Base-by-base conservation (phyloP, 2,329 filamentous ascomycete genomes). In the Hymenoscyphus infarciens region DNA sequence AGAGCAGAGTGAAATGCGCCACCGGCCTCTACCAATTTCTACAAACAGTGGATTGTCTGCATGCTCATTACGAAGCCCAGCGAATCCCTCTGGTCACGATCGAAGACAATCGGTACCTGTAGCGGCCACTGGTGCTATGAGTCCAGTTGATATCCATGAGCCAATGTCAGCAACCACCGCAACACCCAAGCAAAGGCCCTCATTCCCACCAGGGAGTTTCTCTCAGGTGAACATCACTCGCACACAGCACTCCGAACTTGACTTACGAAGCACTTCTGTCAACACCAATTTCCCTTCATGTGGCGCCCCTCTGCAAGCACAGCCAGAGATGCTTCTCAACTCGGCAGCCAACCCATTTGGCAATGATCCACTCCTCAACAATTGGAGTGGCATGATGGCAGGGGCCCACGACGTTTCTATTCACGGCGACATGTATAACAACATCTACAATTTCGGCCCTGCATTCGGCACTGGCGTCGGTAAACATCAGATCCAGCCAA, bases 251-350 rank as follows among this genome's bases (percentile, higher is more conserved):
- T 22, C 15, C 35, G 62, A 53, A 39, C 52, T 33, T 35, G 59
- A 66, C 61, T 29, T 64, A 39, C 45, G 61, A 60, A 25, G 45
- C n/a, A 5, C 4, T n/a, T 35, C 35, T 58, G 52, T 16, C 16
- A 55, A 42, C 56, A 60, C 57, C 62, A 58, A 62, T 62, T 56
- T 64, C 69, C 35, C 45, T 35, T 80, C 81, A 10, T 75, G 85
- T 60, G 80, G 79, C 1, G 78, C 79, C 49, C 75, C 78, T 3
- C 72, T 85, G 25, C 82, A 83, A 25, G 72, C 78, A 3, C 80
- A 85, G 66, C 77, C 81, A 1, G 82, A 84, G 70, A 80, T 82
- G 69, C 74, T 85, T 19, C 74, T 85, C 5, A 81, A 79, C 16
- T 74, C 76, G 2, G 73, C 74, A 0, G 72, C 82, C 5, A 78